These are phyloP conservation scores for Ustilago trichophora DNA, from an alignment of 1,284 basidiomycete genomes.

Conservation along the genomic window DNA sequence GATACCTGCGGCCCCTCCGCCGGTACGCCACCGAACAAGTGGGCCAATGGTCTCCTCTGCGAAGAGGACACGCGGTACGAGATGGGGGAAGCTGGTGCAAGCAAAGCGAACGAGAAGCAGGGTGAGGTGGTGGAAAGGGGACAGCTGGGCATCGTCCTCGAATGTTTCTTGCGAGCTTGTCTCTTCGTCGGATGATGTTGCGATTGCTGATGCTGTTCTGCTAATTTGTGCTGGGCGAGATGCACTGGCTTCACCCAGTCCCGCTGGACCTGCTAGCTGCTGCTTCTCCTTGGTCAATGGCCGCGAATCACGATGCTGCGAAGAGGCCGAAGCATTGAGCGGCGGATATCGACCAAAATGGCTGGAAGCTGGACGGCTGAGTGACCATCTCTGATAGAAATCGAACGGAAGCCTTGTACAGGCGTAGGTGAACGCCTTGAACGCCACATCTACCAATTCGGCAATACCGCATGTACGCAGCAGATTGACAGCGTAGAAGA, in stretches of 20 bases:
- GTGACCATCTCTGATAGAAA: conserved; percentile 49
- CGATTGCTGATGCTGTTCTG: conserved; percentile 6
- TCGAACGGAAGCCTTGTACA: conserved; percentile 44
- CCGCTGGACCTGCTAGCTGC: too few relatives aligned
- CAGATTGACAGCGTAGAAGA: conserved; percentile 57
- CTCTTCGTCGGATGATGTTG: conserved; percentile 27
- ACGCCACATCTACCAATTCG: conserved; percentile 58
- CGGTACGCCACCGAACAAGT: conserved; percentile 62
- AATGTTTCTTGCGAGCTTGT: conserved; percentile 6
- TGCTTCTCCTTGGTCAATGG: neutral
- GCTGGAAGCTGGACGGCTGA: conserved; percentile 28
- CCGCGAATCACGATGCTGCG: neutral
- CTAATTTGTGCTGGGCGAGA: neutral
- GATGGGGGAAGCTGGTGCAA: conserved; percentile 60
- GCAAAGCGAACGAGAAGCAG: conserved; percentile 58
- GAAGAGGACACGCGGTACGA: conserved; percentile 61
- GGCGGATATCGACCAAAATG: conserved; percentile 11
- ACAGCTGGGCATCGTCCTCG: conserved; percentile 39
- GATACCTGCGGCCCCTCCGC: conserved; percentile 53
- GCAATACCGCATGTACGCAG: conserved; percentile 57
- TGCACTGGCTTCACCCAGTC: too few relatives aligned
- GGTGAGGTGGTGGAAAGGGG: conserved; percentile 61
- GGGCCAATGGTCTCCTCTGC: conserved; percentile 64
- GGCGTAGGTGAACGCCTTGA: conserved; percentile 47
- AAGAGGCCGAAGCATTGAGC: neutral